Evolutionary conservation across 129 eudicot species (phyloP).

Genomic region (Tagetes patula): DNA sequence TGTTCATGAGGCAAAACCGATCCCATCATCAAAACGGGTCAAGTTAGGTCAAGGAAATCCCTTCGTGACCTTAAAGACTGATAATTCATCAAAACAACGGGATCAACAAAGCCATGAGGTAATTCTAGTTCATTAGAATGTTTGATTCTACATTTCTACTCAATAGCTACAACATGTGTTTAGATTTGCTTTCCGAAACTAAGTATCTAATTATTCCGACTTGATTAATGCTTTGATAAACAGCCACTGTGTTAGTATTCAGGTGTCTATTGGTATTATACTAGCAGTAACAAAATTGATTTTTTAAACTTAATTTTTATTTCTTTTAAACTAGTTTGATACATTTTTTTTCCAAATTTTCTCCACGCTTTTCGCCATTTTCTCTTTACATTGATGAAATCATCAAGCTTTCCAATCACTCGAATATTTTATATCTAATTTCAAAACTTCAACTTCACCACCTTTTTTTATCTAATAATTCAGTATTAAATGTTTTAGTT

Average conservation of each 20-base stretch:
- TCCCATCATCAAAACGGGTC: constrained; percentile 74
- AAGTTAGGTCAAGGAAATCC: constrained; percentile 71
- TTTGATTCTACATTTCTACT: neutral
- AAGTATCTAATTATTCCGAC: neutral
- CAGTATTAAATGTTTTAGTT: neutral
- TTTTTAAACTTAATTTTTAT: neutral
- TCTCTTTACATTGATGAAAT: neutral
- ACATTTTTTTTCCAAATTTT: neutral
- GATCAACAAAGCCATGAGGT: constrained; percentile 49
- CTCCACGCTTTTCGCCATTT: neutral
- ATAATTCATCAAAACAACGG: constrained; percentile 34
- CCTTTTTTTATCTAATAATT: no score
- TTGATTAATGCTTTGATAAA: neutral
- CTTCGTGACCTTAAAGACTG: constrained; percentile 32
- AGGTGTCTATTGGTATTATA: neutral
- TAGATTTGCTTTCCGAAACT: neutral
- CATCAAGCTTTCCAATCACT: neutral
- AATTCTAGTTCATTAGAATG: constrained; percentile 8
- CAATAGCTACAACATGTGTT: neutral
- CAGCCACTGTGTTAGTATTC: neutral
- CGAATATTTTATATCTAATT: no score
- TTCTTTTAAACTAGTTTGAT: neutral
- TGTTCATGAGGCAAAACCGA: constrained; percentile 67
- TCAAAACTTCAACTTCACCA: no score
- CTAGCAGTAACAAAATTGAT: neutral